Evolutionary conservation across 164 flowering plant species (phyloP), one percentile per base, ranked within the genome.

Genomic region (Macadamia integrifolia): DNA sequence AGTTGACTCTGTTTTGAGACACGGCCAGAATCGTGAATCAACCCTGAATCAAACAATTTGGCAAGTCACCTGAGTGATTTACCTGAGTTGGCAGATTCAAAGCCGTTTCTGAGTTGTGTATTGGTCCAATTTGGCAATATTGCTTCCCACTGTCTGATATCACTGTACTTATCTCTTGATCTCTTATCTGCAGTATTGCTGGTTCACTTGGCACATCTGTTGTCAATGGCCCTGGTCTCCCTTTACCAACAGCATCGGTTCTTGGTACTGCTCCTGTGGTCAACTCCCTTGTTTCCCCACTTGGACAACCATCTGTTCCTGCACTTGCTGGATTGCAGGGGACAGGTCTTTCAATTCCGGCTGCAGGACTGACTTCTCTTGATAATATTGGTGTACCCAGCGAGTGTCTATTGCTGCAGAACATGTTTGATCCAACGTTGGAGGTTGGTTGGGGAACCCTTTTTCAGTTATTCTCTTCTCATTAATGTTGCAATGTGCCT

Each of bases 361-460:
- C 85, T 66, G 70, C 68, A 56, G 60, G 72, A n/a, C 69, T 72
- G 29, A 79, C 92, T n/a, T 7, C 81, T 8, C 31, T 87, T 29
- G 88, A 87, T 71, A 67, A 80, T n/a, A 68, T 89, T 70, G 98
- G 98, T 62, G 76, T 72, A 58, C 97, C 93, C 42, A 93, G 90
- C 79, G 97, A 93, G 76, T 93, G 97, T 66, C 66, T 93, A 42
- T 67, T 88, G 67, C 67, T 93, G 77, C 91, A 89, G 77, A 89
- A 91, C 77, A 93, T 93, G 98, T 93, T 93, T 83, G 97, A 93
- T 80, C 97, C 96, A 15, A 78, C 65, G 3, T 4, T 68, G 10
- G 98, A 93, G 96, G 98, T 93, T 67, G 12, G 85, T 77, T 35
- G 17, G 48, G 30, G 1, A 49, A 18, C 10, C 42, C 29, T 66